These are phyloP conservation scores for Fremontodendron californicum DNA, from an alignment of 345 rosid genomes.

Conservation along the genomic window DNA sequence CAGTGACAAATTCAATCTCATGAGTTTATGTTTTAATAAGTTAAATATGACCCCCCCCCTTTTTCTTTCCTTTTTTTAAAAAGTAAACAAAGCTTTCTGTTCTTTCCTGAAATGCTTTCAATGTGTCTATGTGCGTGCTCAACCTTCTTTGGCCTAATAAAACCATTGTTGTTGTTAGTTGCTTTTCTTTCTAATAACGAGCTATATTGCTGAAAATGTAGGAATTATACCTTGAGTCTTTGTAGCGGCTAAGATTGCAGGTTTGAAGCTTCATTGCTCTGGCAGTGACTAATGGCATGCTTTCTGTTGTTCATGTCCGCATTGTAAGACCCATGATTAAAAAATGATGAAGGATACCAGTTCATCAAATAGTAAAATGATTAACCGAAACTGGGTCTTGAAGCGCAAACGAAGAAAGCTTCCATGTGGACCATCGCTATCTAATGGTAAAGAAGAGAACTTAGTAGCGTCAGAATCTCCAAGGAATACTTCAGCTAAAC, in stretches of 20 bases:
- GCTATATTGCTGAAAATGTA: constrained; percentile 14
- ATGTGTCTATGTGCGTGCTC: background rate
- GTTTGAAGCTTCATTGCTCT: constrained; percentile 12
- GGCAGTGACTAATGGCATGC: constrained; percentile 16
- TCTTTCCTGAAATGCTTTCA: background rate
- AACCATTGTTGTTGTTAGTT: background rate
- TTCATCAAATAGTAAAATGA: constrained; percentile 61
- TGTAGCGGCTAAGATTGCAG: constrained; percentile 12
- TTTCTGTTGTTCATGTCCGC: constrained; percentile 17
- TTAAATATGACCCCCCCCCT: background rate
- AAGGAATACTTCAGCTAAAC: constrained; percentile 48
- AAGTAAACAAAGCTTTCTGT: background rate
- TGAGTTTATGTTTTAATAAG: background rate
- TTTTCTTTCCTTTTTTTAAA: background rate
- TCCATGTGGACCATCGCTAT: constrained; percentile 51
- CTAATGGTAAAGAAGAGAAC: constrained; percentile 59
- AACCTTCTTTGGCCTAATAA: background rate
- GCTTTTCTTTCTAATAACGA: constrained; percentile 15
- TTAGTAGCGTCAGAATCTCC: constrained; percentile 44
- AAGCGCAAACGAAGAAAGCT: constrained; percentile 95
- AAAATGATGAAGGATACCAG: constrained; percentile 48
- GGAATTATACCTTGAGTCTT: constrained; percentile 14
- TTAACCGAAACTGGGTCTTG: constrained; percentile 86
- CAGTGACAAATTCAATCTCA: background rate
- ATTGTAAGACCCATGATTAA: constrained; percentile 25